These are phyloP conservation scores for Phycomyces nitens DNA, from an alignment of 192 early-diverging fungal species.

Conservation along the genomic window DNA sequence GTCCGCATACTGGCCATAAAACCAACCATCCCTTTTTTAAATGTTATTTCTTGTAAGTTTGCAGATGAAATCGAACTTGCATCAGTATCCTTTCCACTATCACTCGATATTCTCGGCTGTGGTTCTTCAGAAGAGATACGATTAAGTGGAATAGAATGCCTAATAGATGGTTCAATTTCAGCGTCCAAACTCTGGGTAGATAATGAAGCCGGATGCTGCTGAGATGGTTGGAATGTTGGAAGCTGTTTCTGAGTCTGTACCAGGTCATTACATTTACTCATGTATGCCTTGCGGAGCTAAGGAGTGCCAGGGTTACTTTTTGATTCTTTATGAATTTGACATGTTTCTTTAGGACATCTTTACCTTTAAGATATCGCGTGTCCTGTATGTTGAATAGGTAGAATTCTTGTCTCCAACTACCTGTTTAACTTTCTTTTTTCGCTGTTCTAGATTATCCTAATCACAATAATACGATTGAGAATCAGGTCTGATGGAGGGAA, in stretches of 20 bases:
- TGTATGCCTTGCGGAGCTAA: conserved; percentile 16
- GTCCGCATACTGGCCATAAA: conserved; percentile 29
- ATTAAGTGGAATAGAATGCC: not conserved
- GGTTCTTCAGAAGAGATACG: conserved; percentile 8
- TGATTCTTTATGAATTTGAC: not conserved
- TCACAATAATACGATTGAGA: not conserved
- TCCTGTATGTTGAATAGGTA: conserved; percentile 5
- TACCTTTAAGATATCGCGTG: conserved; percentile 18
- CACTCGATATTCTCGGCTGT: conserved; percentile 9
- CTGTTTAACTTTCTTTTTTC: conserved; percentile 10
- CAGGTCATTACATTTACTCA: conserved; percentile 15
- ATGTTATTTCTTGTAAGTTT: not conserved
- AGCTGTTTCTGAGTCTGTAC: not conserved
- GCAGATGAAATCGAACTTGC: conserved; percentile 2
- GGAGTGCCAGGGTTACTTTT: not conserved
- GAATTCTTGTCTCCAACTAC: conserved; percentile 13
- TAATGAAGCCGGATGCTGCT: not conserved
- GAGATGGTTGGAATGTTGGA: not conserved
- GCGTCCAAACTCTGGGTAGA: not conserved
- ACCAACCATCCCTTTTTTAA: conserved; percentile 21
- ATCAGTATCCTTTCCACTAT: conserved; percentile 7
- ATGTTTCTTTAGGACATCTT: not conserved
- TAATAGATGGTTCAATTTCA: not conserved
- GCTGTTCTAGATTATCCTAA: conserved; percentile 12
- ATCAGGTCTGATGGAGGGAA: not conserved